Conservation (phyloP, 2,329 filamentous ascomycete genomes). For the Diaporthe humulicola region DNA sequence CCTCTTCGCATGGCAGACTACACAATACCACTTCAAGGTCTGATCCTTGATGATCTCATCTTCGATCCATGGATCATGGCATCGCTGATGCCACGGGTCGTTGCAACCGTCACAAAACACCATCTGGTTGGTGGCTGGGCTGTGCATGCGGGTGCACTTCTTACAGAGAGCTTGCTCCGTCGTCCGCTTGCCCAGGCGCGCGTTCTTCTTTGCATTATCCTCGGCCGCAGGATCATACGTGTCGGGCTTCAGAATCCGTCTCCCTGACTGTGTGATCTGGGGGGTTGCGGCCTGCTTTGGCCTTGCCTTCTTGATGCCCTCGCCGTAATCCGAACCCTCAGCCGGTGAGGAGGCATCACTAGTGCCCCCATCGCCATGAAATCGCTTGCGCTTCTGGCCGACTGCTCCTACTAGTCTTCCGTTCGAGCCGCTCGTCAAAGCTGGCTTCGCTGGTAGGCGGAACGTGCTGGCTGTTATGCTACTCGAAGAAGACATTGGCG, state of each 20-base stretch:
- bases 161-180: conserved; percentile 76
- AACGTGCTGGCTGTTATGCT: conserved; percentile 28
- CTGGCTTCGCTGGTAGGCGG: conserved; percentile 31
- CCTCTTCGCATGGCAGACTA: conserved; percentile 67
- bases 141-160: conserved; percentile 79
- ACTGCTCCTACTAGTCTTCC: conserved; percentile 13
- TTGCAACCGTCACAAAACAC: conserved; percentile 90
- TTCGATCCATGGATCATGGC: conserved; percentile 82
- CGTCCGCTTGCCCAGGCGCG: conserved; percentile 69
- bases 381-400: conserved; percentile 41
- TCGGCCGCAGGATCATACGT: conserved; percentile 71
- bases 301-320: conserved; percentile 47
- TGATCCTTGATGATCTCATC: conserved; percentile 76
- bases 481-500: conserved; percentile 25
- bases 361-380: conserved; percentile 40
- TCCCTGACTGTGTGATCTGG: conserved; percentile 81
- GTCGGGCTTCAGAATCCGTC: conserved; percentile 76
- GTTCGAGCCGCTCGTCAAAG: conserved; percentile 15
- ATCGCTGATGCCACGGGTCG: conserved; percentile 83
- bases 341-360: conserved; percentile 39
- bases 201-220: conserved; percentile 55
- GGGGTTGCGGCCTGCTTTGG: conserved; percentile 59
- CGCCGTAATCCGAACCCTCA: conserved; percentile 48
- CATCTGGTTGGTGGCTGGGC: conserved; percentile 81
- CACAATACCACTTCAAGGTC: conserved; percentile 80